Evolutionary conservation across 2,329 filamentous ascomycete genomes (phyloP), one percentile per base, ranked within the genome.

Genomic region (Colletotrichum orchidophilum): DNA sequence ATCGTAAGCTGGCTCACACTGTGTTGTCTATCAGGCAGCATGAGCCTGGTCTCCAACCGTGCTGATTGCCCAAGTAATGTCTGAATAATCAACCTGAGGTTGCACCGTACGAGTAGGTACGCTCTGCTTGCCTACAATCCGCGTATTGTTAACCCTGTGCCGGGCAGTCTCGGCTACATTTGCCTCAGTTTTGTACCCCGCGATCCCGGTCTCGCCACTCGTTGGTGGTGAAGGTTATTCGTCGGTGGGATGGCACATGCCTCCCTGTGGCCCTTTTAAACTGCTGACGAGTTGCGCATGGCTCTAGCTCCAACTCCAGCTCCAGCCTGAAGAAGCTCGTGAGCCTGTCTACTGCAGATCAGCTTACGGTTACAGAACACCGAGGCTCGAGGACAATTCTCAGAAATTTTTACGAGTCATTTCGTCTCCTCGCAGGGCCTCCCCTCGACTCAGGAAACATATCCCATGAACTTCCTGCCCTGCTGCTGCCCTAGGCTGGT

Each of bases 161-260:
- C 18, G 15, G 35, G 39, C 18, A 46, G 49, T 66, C 63, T 66
- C 67, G 63, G 67, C 55, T 60, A 24, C 29, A 27, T 21, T 35
- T 33, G n/a, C 26, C 39, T 31, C 57, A 61, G n/a, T 27, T 29
- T 60, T 8, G 33, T 55, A 29, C 29, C 29, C 24, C 62, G 26
- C 54, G 21, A 29, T 46, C 50, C 58, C 57, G 58, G 68, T 58
- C 67, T 29, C 63, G 29, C 50, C 18, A 46, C 18, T 46, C 7
- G 39, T 21, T 46, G 39, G 15, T 46, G 57, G n/a, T 42, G 55
- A 11, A 29, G 29, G 27, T 59, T 54, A 33, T 66, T 53, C 46
- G 46, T 69, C 39, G 31, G 66, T 59, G 66, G 61, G 53, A 64
- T 69, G 31, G 21, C 67, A 70, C 67, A 61, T 55, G 50, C 67